These are phyloP conservation scores for Neurospora cerealis DNA, from an alignment of 495 filamentous ascomycete species.

Conservation along the genomic window DNA sequence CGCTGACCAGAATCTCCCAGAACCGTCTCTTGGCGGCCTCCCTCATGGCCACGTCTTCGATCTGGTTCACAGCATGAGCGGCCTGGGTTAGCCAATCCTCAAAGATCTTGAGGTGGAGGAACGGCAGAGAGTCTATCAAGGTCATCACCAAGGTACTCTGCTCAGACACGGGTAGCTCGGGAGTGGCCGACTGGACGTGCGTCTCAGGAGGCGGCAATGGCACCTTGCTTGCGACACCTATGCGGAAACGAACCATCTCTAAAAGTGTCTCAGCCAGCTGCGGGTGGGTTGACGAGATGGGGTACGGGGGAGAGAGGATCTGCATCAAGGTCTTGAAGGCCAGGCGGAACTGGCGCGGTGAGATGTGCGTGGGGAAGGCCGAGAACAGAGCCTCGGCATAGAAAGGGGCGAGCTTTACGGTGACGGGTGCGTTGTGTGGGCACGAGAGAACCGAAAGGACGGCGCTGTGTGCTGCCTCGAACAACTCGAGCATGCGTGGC, in stretches of 20 bases:
- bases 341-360: conserved; percentile 81
- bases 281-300: conserved; percentile 59
- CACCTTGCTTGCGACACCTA: conserved; percentile 42
- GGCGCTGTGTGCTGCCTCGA: conserved; percentile 85
- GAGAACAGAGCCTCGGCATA: conserved; percentile 80
- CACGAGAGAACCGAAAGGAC: conserved; percentile 75
- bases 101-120: conserved; percentile 56
- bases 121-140: conserved; percentile 72
- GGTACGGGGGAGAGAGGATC: conserved; percentile 74
- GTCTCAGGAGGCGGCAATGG: conserved; percentile 23
- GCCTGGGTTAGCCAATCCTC: conserved; percentile 55
- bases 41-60: conserved; percentile 52
- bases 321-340: conserved; percentile 85
- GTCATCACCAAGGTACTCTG: conserved; percentile 72
- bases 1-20: conserved; percentile 73
- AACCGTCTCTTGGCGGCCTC: conserved; percentile 61
- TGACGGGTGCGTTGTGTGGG: conserved; percentile 61
- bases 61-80: conserved; percentile 54
- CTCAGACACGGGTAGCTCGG: conserved; percentile 48
- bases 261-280: conserved; percentile 68
- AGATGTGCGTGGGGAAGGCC: conserved; percentile 75
- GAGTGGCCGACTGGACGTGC: conserved; percentile 10
- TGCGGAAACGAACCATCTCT: conserved; percentile 68
- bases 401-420: conserved; percentile 66
- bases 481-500: conserved; percentile 52